Base-by-base conservation (phyloP, 805 yeast genomes). In the Kodamaea hsintzibuensis region DNA sequence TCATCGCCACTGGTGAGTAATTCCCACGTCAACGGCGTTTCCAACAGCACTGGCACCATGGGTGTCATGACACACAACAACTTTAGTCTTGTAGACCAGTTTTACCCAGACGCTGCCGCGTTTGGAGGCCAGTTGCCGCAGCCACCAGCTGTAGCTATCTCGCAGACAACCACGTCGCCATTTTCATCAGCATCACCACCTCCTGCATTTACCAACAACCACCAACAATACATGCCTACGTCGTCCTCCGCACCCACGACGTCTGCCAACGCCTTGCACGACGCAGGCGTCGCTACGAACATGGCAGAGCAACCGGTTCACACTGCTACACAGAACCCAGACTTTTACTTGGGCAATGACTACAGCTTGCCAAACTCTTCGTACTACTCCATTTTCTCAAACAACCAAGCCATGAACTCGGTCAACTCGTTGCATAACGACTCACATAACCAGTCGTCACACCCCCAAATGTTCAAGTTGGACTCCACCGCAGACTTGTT, bases 81-180 rank as follows among this genome's bases (percentile, higher is more conserved):
- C 19, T 50, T 51, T 40, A 57, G 44, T 40, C 47, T 47, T 10
- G 42, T 47, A 42, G 57, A 53, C 49, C 62, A 53, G 50, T 37
- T 54, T 37, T 57, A 52, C 42, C 57, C 54, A 43, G 60, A 59
- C 44, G 44, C 44, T 17, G 44, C 42, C 3, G 42, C 44, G 22
- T 53, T 45, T 38, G 54, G 33, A n/a, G 52, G 57, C 12, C 60
- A 59, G 51, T 54, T 54, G 49, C 64, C 66, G 7, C 66, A 64
- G 4, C 67, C 67, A 14, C 67, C 67, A 13, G 60, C 62, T 35
- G 57, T 63, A 22, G 55, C 55, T 16, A 49, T 48, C 49, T 17
- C 50, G 12, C 50, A 47, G 35, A 37, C 35, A 17, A 40, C 44
- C 14, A 44, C 52, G 10, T 49, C 55, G 10, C 42, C 54, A 1